phyloP scores from a whole-genome alignment of 805 yeast species.

The Lachancea thermotolerans region DNA sequence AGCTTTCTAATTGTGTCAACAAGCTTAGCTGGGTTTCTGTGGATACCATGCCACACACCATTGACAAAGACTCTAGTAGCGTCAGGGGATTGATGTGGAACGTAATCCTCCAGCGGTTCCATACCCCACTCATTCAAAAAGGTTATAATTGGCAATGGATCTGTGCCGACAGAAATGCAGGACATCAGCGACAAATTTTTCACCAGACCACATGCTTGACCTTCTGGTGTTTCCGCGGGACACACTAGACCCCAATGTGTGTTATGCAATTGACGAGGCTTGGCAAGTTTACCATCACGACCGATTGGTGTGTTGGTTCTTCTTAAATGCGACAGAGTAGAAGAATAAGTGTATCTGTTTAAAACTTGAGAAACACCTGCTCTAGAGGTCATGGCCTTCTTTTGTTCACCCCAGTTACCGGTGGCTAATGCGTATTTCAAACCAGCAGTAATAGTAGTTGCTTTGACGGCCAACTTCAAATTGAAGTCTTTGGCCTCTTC shows the following conservation, averaged over 20 bases:
- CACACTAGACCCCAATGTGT: slow-evolving; percentile 99
- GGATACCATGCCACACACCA: slow-evolving; percentile 99
- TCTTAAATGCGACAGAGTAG: slow-evolving; percentile 97
- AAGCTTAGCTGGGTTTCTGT: slow-evolving; percentile 88
- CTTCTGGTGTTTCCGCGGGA: slow-evolving; percentile 99
- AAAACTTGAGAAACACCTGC: slow-evolving; percentile 99
- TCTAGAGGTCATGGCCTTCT: slow-evolving; percentile 96
- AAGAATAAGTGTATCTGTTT: slow-evolving; percentile 95
- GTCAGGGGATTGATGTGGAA: slow-evolving; percentile 84
- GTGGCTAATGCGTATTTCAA: slow-evolving; percentile 96
- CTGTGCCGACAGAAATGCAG: slow-evolving; percentile 95
- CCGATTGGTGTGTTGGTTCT: slow-evolving; percentile 99
- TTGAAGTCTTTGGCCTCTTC: slow-evolving; percentile 97
- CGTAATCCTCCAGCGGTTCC: slow-evolving; percentile 95
- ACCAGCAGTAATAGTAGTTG: slow-evolving; percentile 96
- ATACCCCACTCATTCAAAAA: slow-evolving; percentile 98
- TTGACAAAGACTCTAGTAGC: slow-evolving; percentile 93
- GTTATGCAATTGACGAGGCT: slow-evolving; percentile 97
- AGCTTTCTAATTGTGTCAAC: slow-evolving; percentile 85
- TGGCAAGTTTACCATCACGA: slow-evolving; percentile 97
- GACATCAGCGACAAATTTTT: slow-evolving; percentile 95
- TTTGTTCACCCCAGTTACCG: slow-evolving; percentile 99
- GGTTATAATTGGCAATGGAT: slow-evolving; percentile 90
- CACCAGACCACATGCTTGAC: slow-evolving; percentile 99
- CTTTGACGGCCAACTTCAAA: slow-evolving; percentile 91